Evolutionary conservation across 441 rosid genomes (phyloP), one percentile per base, ranked within the genome.

Genomic region (Omphalea diandra): DNA sequence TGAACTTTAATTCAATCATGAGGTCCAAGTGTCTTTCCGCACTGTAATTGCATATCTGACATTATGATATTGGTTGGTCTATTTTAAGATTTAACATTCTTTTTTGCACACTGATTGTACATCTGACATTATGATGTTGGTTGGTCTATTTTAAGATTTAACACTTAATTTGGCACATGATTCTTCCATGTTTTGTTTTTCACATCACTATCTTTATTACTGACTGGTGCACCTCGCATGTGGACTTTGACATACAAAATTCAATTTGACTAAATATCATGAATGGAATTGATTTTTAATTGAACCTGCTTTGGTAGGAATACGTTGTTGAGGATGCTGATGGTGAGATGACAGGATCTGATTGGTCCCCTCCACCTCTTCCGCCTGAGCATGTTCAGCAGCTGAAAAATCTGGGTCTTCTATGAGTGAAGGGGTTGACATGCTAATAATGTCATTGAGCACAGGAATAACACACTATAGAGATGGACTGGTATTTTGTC

Each of bases 311-410:
- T 14, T 65, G 27, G 20, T 74, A 93, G 98, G 99, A 96, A 75
- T 96, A 96, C 71, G 98, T 93, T 38, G 99, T 96, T 7, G 98
- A 96, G 85, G 99, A 96, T 80, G 97, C 90, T 31, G 99, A 96
- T 71, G 97, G 90, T 0, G 98, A 96, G 75, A 84, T 82, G 82
- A 86, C 74, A 7, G 97, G 89, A 66, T 86, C 94, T 15, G 97
- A 96, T 44, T 96, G 99, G 98, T 80, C 90, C 49, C 93, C 99
- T 22, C 96, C 93, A 7, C 85, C 88, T 78, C 89, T 96, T 55
- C 97, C 99, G 5, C 59, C 88, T 0, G 97, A 96, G 79, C 99
- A 93, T 61, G 47, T 96, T 57, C 98, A 91, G 77, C 99, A 91
- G 81, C 91, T 96, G 82, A 96, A 96, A 81, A 76, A 85, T 14